Evolutionary conservation across 225 moss, liverwort and hornwort genomes (phyloP), one percentile per base, ranked within the genome.

Genomic region (Antitrichia curtipendula): DNA sequence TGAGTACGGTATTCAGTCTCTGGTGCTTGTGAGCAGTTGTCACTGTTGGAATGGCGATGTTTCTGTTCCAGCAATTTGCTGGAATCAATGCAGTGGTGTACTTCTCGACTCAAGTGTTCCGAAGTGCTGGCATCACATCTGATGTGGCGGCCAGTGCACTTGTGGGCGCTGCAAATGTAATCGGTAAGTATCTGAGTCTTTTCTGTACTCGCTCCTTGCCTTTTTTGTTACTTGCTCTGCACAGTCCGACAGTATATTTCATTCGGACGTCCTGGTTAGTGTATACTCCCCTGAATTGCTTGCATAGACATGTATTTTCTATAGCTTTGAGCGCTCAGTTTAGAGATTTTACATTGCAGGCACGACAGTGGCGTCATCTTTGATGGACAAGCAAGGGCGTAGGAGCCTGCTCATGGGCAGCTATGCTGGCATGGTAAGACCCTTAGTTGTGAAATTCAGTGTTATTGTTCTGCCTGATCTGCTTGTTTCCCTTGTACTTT

Each of bases 11-110:
- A 40, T 29, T 88, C 65, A 69, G 80, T 81, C n/a, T 89, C 62
- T 87, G 81, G 82, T 87, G 74, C 82, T 80, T 87, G 84, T 77
- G 84, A n/a, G 85, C 94, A 97, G 98, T 96, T 84, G 96, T 99
- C 58, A 63, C 88, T 47, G 95, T 96, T 47, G 99, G 99, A 50
- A 95, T 94, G 86, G 86, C 90, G 52, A 96, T 99, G 79, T 99
- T 99, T 82, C 92, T 99, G 45, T 95, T 96, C 86, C 99, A 99
- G 93, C 99, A 99, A 75, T 96, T 99, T 78, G 97, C 99, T 77
- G 99, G 99, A 79, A 96, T 99, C 89, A 99, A 99, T 90, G 99
- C 99, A 8, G 99, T 99, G 38, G 99, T 99, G 21, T 99, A 99
- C 87, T 99, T 95, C 86, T 99, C 97, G 45, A 96, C 99, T 6